Evolutionary conservation across 352 stramenopile species (phyloP), one percentile per base, ranked within the genome.

Genomic region (Pelagophyceae sp.): DNA sequence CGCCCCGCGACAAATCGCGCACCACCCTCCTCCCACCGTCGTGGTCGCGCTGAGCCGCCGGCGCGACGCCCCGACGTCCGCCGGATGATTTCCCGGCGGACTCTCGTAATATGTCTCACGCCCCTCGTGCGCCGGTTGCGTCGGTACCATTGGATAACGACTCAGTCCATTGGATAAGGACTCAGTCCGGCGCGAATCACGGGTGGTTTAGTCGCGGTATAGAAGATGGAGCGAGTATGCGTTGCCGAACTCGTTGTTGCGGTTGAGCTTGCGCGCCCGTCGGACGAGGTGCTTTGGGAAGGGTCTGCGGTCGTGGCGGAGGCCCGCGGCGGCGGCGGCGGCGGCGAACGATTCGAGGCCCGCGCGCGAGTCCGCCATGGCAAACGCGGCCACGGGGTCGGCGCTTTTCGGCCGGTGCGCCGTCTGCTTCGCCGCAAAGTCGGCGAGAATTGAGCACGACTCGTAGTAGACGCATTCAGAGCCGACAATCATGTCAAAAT

Each of bases 381-480:
- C 17, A 31, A 71, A 71, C 11, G 38, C 61, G n/a, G 3, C 61
- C n/a, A 17, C 11, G 29, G 33, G 33, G 58, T 65, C 58, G 2
- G 23, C 58, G 58, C 29, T 33, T n/a, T n/a, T n/a, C n/a, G n/a
- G n/a, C n/a, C n/a, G n/a, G 23, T 15, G 29, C 29, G 3, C 31
- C 54, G 20, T n/a, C 54, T 15, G 15, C 54, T 6, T 15, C 29
- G 38, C 61, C 5, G 61, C 29, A 25, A 71, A 40, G 61, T 6
- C 31, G 15, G 61, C 29, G 29, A 71, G 29, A 1, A 15, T 29
- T 6, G 3, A 27, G 61, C 61, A 71, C 3, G n/a, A 23, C 11
- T 40, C 61, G 61, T 71, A 71, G 61, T 71, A 71, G 29, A 71
- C 61, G 61, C 61, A 71, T 31, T 71, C 61, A 31, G 61, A 71